Conservation (phyloP, 306 rosid genomes). For the Prosopis cineraria region DNA sequence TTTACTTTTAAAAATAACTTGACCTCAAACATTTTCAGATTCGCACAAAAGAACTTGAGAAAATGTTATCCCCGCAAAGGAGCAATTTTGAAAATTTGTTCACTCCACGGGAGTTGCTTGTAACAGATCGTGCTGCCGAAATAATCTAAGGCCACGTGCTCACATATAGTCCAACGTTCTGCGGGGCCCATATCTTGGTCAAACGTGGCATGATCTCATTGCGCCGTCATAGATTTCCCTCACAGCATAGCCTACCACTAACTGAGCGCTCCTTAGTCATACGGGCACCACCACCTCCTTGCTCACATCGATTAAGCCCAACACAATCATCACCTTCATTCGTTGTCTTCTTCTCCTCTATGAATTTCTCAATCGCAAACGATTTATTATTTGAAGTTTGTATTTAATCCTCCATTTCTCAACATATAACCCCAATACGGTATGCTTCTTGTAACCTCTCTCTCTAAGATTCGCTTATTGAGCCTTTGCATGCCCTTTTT, state of each 20-base stretch:
- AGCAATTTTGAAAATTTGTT: background rate
- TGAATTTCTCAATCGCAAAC: conserved; percentile 7
- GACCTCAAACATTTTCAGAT: no score
- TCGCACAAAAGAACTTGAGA: no score
- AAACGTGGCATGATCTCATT: conserved; percentile 15
- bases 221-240: background rate
- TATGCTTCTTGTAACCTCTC: background rate
- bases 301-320: conserved; percentile 27
- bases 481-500: background rate
- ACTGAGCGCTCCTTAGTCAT: conserved; percentile 1
- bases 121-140: background rate
- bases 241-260: conserved; percentile 4
- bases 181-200: background rate
- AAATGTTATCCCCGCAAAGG: no score
- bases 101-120: background rate
- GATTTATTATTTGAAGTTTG: background rate
- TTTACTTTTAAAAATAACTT: no score
- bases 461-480: background rate
- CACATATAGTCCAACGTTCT: background rate
- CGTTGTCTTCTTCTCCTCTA: conserved; percentile 2
- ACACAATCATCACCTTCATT: background rate
- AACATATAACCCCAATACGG: background rate
- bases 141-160: background rate
- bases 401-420: conserved; percentile 20
- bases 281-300: conserved; percentile 23